Evolutionary conservation across 768 basidiomycete species (phyloP).

Genomic region (Lepiota subincarnata): DNA sequence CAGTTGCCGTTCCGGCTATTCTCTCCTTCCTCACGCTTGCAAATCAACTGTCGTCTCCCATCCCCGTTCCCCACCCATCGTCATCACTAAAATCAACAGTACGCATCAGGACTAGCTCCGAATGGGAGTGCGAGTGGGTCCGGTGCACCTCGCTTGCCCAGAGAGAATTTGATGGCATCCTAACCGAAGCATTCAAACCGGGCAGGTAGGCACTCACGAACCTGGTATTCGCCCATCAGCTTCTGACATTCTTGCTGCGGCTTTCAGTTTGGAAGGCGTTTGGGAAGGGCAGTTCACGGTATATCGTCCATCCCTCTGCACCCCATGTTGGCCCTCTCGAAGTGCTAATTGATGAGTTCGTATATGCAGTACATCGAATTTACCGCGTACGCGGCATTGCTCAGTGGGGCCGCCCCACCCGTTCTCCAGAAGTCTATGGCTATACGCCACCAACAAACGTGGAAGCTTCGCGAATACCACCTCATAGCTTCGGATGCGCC

Average conservation of each 20-base stretch:
- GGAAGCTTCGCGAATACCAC: constrained; percentile 81
- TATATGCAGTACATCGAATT: constrained; percentile 73
- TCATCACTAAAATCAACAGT: constrained; percentile 16
- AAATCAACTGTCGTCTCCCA: constrained; percentile 32
- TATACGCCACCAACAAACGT: constrained; percentile 85
- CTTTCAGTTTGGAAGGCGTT: constrained; percentile 58
- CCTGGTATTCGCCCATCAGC: not conserved
- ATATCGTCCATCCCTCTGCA: constrained; percentile 20
- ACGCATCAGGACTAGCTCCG: constrained; percentile 21
- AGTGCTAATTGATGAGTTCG: not conserved
- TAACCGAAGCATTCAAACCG: constrained; percentile 49
- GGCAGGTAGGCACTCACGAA: constrained; percentile 40
- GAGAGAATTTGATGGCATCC: constrained; percentile 24
- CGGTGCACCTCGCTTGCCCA: constrained; percentile 41
- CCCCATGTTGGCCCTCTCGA: not conserved
- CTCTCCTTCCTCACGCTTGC: constrained; percentile 62
- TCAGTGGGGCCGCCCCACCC: constrained; percentile 62
- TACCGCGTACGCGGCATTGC: constrained; percentile 72
- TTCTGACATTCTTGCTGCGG: constrained; percentile 4
- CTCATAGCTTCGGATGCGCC: constrained; percentile 31
- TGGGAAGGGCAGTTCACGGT: constrained; percentile 84
- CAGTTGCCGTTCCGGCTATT: constrained; percentile 68
- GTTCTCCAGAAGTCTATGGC: constrained; percentile 70
- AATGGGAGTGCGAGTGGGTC: constrained; percentile 74
- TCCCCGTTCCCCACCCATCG: constrained; percentile 27